These are phyloP conservation scores for Aspergillus asperescens DNA, from an alignment of 495 filamentous ascomycete species.

Conservation along the genomic window DNA sequence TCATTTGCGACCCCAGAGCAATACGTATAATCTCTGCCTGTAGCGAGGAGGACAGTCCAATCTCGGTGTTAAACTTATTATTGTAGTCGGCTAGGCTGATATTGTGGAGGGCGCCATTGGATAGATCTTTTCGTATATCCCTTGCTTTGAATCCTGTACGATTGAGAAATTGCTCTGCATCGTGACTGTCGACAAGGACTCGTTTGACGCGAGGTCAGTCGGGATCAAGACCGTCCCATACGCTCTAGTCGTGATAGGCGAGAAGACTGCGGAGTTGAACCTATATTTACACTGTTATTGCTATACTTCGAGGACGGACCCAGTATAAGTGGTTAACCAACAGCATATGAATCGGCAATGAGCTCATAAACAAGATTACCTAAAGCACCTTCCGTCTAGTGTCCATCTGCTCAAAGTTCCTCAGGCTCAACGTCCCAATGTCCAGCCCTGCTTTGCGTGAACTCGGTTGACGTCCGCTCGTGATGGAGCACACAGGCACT, in stretches of 20 bases:
- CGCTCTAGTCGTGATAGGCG: conserved; percentile 4
- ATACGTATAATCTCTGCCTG: not conserved
- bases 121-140: not conserved
- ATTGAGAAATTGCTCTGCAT: not conserved
- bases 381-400: not conserved
- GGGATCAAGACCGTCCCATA: not conserved
- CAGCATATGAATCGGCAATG: conserved; percentile 8
- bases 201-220: no score
- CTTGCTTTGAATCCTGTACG: conserved; percentile 6
- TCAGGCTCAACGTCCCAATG: conserved; percentile 18
- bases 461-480: conserved; percentile 20
- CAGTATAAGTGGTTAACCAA: not conserved
- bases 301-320: not conserved
- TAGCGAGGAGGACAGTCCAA: not conserved
- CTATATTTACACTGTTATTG: not conserved
- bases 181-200: not conserved
- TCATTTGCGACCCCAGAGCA: no score
- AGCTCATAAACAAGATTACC: conserved; percentile 2
- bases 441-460: conserved; percentile 23
- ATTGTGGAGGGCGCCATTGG: not conserved
- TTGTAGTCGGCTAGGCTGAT: not conserved
- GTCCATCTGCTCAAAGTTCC: conserved; percentile 4
- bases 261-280: conserved; percentile 8
- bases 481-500: conserved; percentile 29
- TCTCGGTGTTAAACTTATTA: not conserved